Base-by-base conservation (phyloP, 1,284 basidiomycete genomes). In the Cryptococcus wingfieldii region DNA sequence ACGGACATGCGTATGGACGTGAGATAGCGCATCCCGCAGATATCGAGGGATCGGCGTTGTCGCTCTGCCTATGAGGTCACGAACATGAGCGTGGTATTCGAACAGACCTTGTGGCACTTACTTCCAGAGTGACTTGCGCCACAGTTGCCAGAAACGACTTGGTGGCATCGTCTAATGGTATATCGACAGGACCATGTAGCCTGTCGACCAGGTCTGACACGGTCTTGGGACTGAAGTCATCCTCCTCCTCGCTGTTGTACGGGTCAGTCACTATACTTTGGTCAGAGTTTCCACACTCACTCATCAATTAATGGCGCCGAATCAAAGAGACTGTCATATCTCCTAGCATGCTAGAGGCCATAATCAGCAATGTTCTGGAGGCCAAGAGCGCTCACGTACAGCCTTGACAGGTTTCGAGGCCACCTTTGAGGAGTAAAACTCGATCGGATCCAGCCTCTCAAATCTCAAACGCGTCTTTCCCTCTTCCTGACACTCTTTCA, bases 1-100 rank as follows among this genome's bases (percentile, higher is more conserved):
- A 68, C 71, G 50, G 69, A 71, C 54, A 75, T 68, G n/a, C 89
- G 83, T 83, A 94, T 86, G 10, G 90, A 89, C 56, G 91, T 87
- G 25, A 96, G 82, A 75, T 92, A 97, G 41, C 92, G 86, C 49
- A 95, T 78, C 0, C 93, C 94, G 66, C 93, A 92, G 1, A 87
- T 78, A 74, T 97, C 94, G 19, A 97, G 79, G 0, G 92, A 84
- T 28, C 90, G 83, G 6, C 85, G 82, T 68, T 93, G 90, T 66
- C 90, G 87, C 51, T 95, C 88, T 45, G 89, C 86, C 88, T 95
- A 66, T 2, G 7, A 8, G 25, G 12, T 19, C 31, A 23, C 38
- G 23, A 12, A 16, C 13, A n/a, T 47, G 19, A 44, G 12, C n/a
- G 7, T 8, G 1, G 25, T 9, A 25, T 46, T 13, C 16, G 12